Evolutionary conservation across 805 yeast genomes (phyloP).

Genomic region (Sporopachydermia quercuum): DNA sequence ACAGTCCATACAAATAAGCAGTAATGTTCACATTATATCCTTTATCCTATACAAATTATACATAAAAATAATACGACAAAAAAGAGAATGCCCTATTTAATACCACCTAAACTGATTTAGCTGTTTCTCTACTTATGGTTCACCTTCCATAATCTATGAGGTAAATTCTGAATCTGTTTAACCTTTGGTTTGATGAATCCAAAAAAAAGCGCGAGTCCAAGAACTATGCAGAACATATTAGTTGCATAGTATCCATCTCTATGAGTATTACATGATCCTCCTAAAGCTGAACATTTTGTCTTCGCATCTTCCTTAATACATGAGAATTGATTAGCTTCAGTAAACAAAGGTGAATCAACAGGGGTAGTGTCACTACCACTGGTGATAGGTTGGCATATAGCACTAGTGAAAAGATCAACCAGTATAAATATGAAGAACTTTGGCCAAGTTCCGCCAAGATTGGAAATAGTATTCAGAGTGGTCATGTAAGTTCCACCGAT

Average conservation of each 20-base stretch:
- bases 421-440: conserved; percentile 60
- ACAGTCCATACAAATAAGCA: too few species aligned
- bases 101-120: too few species aligned
- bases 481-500: conserved; percentile 99
- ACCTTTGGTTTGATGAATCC: conserved; percentile 53
- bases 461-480: conserved; percentile 77
- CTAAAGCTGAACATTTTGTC: conserved; percentile 31
- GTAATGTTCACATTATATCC: too few species aligned
- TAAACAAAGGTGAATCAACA: not conserved
- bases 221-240: conserved; percentile 49
- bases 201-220: conserved; percentile 53
- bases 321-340: conserved; percentile 11
- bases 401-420: conserved; percentile 64
- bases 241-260: conserved; percentile 80
- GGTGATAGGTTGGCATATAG: conserved; percentile 35
- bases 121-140: conserved; percentile 5
- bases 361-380: conserved; percentile 9
- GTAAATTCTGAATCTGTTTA: conserved; percentile 51
- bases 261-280: conserved; percentile 39
- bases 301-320: conserved; percentile 27
- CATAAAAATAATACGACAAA: too few species aligned
- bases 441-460: conserved; percentile 98
- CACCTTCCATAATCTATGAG: conserved; percentile 67
- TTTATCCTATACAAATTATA: too few species aligned
- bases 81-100: too few species aligned